phyloP scores from a whole-genome alignment of 2,329 filamentous ascomycete genomes.

The Zarea fungicola region DNA sequence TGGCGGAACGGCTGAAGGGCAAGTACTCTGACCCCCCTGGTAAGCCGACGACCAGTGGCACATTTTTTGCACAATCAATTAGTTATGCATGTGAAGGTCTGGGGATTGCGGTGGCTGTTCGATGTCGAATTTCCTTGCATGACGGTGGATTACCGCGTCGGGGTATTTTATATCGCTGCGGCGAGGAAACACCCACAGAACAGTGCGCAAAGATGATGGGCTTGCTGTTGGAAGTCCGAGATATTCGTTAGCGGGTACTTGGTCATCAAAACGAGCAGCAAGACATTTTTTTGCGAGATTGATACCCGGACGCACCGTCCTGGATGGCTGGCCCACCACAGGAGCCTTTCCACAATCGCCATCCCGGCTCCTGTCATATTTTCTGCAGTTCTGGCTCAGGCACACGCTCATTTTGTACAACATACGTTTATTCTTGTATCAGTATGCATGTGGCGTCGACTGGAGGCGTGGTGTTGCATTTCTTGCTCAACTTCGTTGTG shows the following conservation, averaged over 20 bases:
- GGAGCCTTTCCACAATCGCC: neutral
- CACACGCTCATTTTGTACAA: neutral
- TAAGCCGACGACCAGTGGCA: neutral
- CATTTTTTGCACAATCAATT: neutral
- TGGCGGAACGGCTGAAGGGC: slow-evolving; percentile 9
- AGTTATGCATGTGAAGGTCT: neutral
- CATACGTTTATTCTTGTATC: no score
- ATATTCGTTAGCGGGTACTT: neutral
- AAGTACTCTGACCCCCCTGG: slow-evolving; percentile 1
- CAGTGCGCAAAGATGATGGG: no score
- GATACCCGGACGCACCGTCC: neutral
- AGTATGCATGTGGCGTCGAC: slow-evolving; percentile 1
- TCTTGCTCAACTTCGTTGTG: neutral
- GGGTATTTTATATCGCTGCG: no score
- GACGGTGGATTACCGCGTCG: no score
- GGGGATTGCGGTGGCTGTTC: neutral
- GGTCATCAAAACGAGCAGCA: neutral
- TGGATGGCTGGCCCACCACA: no score
- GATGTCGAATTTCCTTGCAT: no score
- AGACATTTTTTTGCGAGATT: neutral
- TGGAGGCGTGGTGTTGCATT: neutral
- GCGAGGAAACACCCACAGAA: no score
- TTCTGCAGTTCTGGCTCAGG: slow-evolving; percentile 3
- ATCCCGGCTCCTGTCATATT: slow-evolving; percentile 4
- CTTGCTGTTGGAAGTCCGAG: no score